A percentile compares a stretch with the other conserved stretches of the same genome.
Conservation (phyloP, 345 rosid genomes). For the Syzygium jambos region DNA sequence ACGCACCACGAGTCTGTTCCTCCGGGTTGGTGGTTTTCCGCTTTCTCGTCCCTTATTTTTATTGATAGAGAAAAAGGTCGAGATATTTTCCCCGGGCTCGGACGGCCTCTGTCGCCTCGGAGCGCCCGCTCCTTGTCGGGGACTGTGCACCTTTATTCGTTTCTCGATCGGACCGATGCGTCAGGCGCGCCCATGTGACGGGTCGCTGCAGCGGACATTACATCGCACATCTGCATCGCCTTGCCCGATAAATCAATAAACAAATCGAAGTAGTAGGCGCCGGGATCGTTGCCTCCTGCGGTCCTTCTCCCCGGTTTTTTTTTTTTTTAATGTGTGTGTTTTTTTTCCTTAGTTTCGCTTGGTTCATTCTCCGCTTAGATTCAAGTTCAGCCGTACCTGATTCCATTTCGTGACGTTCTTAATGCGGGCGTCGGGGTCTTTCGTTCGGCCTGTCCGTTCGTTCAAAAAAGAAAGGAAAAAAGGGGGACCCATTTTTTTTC, state of each 20-base stretch:
- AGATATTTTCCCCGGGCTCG: not conserved
- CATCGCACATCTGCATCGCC: not conserved
- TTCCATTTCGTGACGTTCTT: not conserved
- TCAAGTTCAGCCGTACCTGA: not conserved
- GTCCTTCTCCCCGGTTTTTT: not conserved
- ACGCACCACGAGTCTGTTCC: not conserved
- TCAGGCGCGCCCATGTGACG: not conserved
- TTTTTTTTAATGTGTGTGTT: not conserved
- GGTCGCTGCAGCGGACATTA: not conserved
- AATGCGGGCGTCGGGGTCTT: not conserved
- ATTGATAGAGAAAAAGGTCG: not conserved
- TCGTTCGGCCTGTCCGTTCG: not conserved
- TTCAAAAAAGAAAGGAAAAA: not conserved
- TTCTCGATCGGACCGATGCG: not conserved
- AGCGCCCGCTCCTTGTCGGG: not conserved
- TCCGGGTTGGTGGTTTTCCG: not conserved
- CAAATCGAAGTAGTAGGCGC: too few species aligned
- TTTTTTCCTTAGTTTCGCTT: not conserved
- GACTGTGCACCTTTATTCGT: not conserved
- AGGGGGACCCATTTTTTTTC: not conserved
- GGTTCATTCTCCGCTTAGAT: not conserved
- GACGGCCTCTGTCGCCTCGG: not conserved
- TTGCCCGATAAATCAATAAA: not conserved
- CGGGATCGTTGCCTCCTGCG: not conserved
- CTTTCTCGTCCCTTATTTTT: not conserved